Percentiles rank a stretch among this genome's conserved stretches.
These are phyloP conservation scores for Oryza meyeriana DNA, from an alignment of 176 grass and related monocot species.

Conservation along the genomic window DNA sequence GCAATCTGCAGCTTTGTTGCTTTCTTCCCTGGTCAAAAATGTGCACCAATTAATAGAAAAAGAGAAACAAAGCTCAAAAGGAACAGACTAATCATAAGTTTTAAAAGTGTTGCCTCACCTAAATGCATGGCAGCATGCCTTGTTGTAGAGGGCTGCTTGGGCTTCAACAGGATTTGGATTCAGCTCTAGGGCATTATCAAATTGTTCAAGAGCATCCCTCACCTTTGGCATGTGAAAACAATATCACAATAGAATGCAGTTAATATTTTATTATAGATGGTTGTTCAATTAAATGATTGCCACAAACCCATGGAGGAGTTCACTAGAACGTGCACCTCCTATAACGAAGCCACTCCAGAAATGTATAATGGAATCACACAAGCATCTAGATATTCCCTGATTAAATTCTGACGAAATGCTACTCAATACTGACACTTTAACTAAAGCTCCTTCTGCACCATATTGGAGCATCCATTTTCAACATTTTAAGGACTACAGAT, in stretches of 20 bases:
- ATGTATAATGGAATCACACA: neutral
- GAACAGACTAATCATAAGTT: neutral
- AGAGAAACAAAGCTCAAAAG: slow-evolving; percentile 2
- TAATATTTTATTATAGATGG: neutral
- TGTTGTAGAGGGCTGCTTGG: slow-evolving; percentile 93
- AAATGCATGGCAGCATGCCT: slow-evolving; percentile 97
- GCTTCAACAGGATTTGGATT: slow-evolving; percentile 79
- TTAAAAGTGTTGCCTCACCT: slow-evolving; percentile 43
- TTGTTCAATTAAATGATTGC: neutral
- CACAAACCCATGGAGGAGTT: neutral
- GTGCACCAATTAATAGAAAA: slow-evolving; percentile 20
- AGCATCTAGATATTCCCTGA: neutral
- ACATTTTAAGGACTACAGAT: neutral
- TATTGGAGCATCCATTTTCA: neutral
- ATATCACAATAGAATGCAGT: slow-evolving; percentile 14
- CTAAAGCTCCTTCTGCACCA: neutral
- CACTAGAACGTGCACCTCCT: neutral
- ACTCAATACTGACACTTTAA: neutral
- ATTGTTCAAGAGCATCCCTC: slow-evolving; percentile 75
- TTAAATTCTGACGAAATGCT: neutral
- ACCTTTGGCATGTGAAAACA: slow-evolving; percentile 56
- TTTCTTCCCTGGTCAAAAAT: slow-evolving; percentile 84
- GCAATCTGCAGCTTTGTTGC: slow-evolving; percentile 69
- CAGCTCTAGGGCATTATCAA: slow-evolving; percentile 74
- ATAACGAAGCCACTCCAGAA: neutral